Base-by-base conservation (phyloP, 2,329 filamentous ascomycete species). In the Emergomyces pasteurianus region DNA sequence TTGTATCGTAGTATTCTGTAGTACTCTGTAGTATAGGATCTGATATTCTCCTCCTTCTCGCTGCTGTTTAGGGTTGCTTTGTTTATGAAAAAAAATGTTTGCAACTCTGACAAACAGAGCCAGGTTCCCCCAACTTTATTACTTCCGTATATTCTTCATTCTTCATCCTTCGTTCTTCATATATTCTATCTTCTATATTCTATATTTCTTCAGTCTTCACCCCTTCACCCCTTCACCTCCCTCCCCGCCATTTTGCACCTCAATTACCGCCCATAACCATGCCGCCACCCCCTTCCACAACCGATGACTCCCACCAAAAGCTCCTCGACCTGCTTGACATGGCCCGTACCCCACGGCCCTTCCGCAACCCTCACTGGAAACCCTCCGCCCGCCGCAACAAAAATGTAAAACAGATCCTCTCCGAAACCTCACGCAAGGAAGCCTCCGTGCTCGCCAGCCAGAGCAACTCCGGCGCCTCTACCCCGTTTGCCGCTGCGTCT, bases 381-480 rank as follows among this genome's bases (percentile, higher is more conserved):
- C 90, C 94, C 18, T 90, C 92, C 66, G 88, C 92, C 75, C 91
- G 94, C 58, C 90, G 94, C 75, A 99, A 99, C 83, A 99, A 99
- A 80, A 97, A 96, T 75, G 87, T 97, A 76, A 97, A 97, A 76
- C 90, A 95, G 68, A 94, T 99, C 64, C 82, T 99, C 63, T 88
- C 90, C 62, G 94, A 99, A 70, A 89, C 88, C 14, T 85, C 89
- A 26, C 87, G 90, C 67, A 90, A 88, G 71, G 92, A 97, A 78
- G 90, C 90, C n/a, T 95, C 91, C 3, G 82, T 89, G 42, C 81
- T 92, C 70, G 90, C 88, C 18, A 96, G 90, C 0, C 87, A 89
- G 71, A 87, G 88, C 70, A 89, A 90, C 72, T 92, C 88, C 70
- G 91, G 91, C 66, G 81, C 85, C 59, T 89, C 83, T 7, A 95